Base-by-base conservation (phyloP, 345 rosid species). In the Geranium brycei region DNA sequence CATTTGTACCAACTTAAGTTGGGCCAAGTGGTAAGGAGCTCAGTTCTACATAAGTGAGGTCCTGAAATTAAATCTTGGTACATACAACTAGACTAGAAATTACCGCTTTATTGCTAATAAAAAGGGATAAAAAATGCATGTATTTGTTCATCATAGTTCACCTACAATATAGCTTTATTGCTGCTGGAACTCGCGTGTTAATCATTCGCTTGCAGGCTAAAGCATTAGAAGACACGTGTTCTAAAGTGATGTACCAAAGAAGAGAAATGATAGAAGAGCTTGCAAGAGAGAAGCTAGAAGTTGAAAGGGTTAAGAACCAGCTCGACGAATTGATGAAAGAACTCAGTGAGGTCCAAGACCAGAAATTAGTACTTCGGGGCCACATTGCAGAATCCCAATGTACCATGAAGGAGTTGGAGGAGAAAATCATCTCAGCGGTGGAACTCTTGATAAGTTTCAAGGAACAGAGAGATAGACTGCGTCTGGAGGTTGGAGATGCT, bases 341-440 rank as follows among this genome's bases (percentile, higher is more conserved):
- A 72, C 77, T 84, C 57, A 83, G 68, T 66, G 62, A 59, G 31
- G 86, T 84, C 66, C 78, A 75, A 59, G 80, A 74, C 67, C 87
- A 84, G 65, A 89, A 69, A 68, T 75, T 65, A 56, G 68, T 28
- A 57, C 79, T 87, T 47, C 79, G 81, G 77, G 73, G 68, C 64
- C 92, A 76, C 75, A 58, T 80, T 47, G 65, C 72, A n/a, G 84
- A 80, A 60, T 77, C 85, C 19, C 72, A 70, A 68, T 58, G 63
- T 61, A 55, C 30, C 59, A 83, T 64, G 63, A 76, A 78, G 74
- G 87, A 81, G 71, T 80, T 83, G 72, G 95, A 91, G 76, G 91
- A 81, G 77, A 91, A 91, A 81, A 79, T 91, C 53, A 51, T 84
- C 19, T 84, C 91, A 18, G 98, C 96, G 13, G 92, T 85, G 74